Evolutionary conservation across 2,329 filamentous ascomycete genomes (phyloP).

Genomic region (Fusarium albidum): DNA sequence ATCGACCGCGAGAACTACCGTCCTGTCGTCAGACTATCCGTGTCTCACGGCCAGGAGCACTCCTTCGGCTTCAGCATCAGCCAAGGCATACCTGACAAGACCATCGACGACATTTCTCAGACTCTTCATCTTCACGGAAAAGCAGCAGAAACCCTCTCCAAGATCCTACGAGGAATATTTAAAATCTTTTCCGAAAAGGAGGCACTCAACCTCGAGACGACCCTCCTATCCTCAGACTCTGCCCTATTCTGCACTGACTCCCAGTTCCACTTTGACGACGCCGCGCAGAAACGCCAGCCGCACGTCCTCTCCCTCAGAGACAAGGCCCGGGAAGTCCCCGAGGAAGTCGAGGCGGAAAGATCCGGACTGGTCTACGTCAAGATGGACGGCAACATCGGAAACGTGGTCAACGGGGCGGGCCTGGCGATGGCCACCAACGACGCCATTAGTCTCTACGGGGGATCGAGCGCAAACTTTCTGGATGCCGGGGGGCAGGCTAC

Average conservation of each 20-base stretch:
- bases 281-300: slow-evolving; percentile 51
- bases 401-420: slow-evolving; percentile 87
- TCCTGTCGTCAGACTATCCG: slow-evolving; percentile 48
- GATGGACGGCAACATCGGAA: slow-evolving; percentile 72
- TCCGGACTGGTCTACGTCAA: slow-evolving; percentile 83
- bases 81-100: slow-evolving; percentile 37
- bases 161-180: slow-evolving; percentile 37
- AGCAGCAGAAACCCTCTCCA: slow-evolving; percentile 23
- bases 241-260: slow-evolving; percentile 47
- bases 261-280: slow-evolving; percentile 58
- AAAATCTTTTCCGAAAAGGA: slow-evolving; percentile 56
- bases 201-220: slow-evolving; percentile 55
- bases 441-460: slow-evolving; percentile 73
- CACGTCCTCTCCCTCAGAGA: slow-evolving; percentile 51
- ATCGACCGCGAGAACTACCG: slow-evolving; percentile 52
- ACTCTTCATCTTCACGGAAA: background rate
- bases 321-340: slow-evolving; percentile 41
- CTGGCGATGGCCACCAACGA: slow-evolving; percentile 93
- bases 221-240: slow-evolving; percentile 44
- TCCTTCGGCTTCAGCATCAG: slow-evolving; percentile 39
- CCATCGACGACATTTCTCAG: slow-evolving; percentile 27
- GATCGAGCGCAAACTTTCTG: slow-evolving; percentile 81
- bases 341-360: slow-evolving; percentile 52
- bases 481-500: slow-evolving; percentile 93
- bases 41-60: slow-evolving; percentile 12